These are phyloP conservation scores for Akanthomyces lecanii DNA, from an alignment of 2,329 filamentous ascomycete genomes.

Conservation along the genomic window DNA sequence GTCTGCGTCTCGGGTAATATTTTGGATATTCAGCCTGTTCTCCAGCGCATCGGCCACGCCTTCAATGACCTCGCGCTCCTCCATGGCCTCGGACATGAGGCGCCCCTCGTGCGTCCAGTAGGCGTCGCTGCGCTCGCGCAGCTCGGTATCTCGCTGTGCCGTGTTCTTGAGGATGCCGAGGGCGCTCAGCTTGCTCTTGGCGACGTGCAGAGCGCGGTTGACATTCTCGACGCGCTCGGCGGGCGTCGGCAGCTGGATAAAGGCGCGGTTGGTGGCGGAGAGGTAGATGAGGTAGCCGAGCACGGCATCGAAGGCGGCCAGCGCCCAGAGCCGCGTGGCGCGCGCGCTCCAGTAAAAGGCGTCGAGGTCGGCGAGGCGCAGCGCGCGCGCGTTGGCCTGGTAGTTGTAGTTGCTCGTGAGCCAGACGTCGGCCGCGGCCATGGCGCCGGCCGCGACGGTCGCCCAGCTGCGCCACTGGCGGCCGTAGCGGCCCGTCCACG, in stretches of 20 bases:
- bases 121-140: slow-evolving; percentile 60
- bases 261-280: slow-evolving; percentile 74
- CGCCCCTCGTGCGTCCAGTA: slow-evolving; percentile 81
- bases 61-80: slow-evolving; percentile 70
- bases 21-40: slow-evolving; percentile 58
- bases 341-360: slow-evolving; percentile 68
- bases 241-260: slow-evolving; percentile 56
- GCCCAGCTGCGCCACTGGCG: slow-evolving; percentile 66
- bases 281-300: slow-evolving; percentile 68
- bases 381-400: slow-evolving; percentile 58
- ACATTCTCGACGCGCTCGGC: slow-evolving; percentile 63
- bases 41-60: slow-evolving; percentile 64
- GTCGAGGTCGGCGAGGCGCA: slow-evolving; percentile 60
- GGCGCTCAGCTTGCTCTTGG: slow-evolving; percentile 65
- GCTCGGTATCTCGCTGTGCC: slow-evolving; percentile 64
- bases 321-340: slow-evolving; percentile 55
- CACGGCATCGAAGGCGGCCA: slow-evolving; percentile 60
- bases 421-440: slow-evolving; percentile 64
- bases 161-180: slow-evolving; percentile 77
- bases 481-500: slow-evolving; percentile 60
- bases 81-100: slow-evolving; percentile 70
- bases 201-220: slow-evolving; percentile 52
- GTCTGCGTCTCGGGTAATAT: slow-evolving; percentile 61
- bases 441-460: slow-evolving; percentile 55
- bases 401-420: slow-evolving; percentile 61